Evolutionary conservation across 495 filamentous ascomycete species (phyloP).

Genomic region (Aspergillus campestris): DNA sequence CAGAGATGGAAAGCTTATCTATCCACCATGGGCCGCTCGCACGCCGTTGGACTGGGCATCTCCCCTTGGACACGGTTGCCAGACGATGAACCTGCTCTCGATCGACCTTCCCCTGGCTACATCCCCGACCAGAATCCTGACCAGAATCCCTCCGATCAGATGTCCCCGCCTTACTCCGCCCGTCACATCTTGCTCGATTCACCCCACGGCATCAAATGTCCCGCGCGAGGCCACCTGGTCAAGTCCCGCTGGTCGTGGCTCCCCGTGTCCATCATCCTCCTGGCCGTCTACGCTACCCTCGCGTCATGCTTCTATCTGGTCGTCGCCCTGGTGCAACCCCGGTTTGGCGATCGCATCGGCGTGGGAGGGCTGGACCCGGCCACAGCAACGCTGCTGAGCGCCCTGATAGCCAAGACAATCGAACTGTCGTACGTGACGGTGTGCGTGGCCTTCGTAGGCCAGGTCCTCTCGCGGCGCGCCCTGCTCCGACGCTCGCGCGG

Average conservation of each 20-base stretch:
- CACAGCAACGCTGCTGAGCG: slow-evolving; percentile 52
- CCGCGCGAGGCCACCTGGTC: slow-evolving; percentile 14
- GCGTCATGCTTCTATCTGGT: slow-evolving; percentile 57
- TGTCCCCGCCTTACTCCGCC: too few species aligned
- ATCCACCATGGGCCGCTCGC: too few species aligned
- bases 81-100: too few species aligned
- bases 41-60: too few species aligned
- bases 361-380: slow-evolving; percentile 41
- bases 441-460: slow-evolving; percentile 64
- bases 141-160: too few species aligned
- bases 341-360: slow-evolving; percentile 48
- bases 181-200: neutral
- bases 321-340: slow-evolving; percentile 48
- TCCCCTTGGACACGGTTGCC: too few species aligned
- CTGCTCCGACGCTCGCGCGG: slow-evolving; percentile 46
- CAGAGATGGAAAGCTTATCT: too few species aligned
- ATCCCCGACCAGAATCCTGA: too few species aligned
- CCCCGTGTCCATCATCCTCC: slow-evolving; percentile 44
- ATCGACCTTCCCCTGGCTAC: too few species aligned
- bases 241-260: slow-evolving; percentile 46
- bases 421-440: slow-evolving; percentile 72
- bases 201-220: slow-evolving; percentile 10
- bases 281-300: slow-evolving; percentile 59
- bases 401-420: slow-evolving; percentile 62
- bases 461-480: slow-evolving; percentile 58